phyloP scores from a whole-genome alignment of 768 basidiomycete species.

The Dendrothele bispora region DNA sequence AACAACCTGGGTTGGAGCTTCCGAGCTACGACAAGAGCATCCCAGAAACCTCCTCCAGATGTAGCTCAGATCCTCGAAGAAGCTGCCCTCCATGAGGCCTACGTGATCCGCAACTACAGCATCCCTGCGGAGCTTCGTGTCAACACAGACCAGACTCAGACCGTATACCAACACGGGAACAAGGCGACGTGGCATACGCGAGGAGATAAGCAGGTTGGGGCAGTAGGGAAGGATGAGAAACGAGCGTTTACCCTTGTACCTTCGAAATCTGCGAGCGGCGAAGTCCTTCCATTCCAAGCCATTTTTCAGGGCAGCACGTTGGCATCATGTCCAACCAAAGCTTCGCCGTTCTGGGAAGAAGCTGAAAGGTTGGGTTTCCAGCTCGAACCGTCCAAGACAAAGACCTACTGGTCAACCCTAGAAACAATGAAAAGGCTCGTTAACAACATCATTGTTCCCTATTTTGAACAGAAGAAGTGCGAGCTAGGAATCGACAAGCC shows the following conservation, averaged over 20 bases:
- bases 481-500: slow-evolving; percentile 7
- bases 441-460: slow-evolving; percentile 24
- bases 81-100: slow-evolving; percentile 12
- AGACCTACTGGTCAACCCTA: slow-evolving; percentile 27
- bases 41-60: slow-evolving; percentile 27
- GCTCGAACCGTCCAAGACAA: slow-evolving; percentile 11
- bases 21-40: slow-evolving; percentile 19
- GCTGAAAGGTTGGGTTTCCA: neutral
- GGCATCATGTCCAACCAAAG: neutral
- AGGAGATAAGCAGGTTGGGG: slow-evolving; percentile 15
- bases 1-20: slow-evolving; percentile 16
- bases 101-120: slow-evolving; percentile 7
- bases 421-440: slow-evolving; percentile 22
- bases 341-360: neutral
- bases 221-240: slow-evolving; percentile 20
- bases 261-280: too few species aligned
- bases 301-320: slow-evolving; percentile 8
- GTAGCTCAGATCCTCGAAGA: slow-evolving; percentile 11
- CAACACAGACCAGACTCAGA: slow-evolving; percentile 20
- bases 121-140: slow-evolving; percentile 13
- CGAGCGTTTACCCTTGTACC: slow-evolving; percentile 20
- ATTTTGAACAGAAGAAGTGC: slow-evolving; percentile 18
- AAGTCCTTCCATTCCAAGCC: slow-evolving; percentile 14
- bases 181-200: slow-evolving; percentile 10
- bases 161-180: slow-evolving; percentile 10